A percentile compares a stretch with the other conserved stretches of the same genome.
Evolutionary conservation across 2,329 filamentous ascomycete genomes (phyloP).

Genomic region (Xylogone sp.): DNA sequence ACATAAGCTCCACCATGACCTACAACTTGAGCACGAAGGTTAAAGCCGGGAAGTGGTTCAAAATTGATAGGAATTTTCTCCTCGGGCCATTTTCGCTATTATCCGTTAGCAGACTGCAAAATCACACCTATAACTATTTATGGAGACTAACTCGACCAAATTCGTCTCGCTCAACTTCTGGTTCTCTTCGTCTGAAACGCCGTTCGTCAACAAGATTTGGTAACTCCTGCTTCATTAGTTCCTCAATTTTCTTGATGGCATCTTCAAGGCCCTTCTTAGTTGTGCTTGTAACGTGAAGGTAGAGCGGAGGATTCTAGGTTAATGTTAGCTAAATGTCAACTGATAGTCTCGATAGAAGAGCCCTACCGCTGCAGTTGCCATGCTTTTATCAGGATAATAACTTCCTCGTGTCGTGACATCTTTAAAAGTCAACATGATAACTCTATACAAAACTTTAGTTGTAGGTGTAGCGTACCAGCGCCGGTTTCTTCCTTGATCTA

Average conservation of each 20-base stretch:
- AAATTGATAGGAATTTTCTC: constrained; percentile 89
- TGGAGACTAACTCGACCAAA: constrained; percentile 72
- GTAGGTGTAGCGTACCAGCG: constrained; percentile 83
- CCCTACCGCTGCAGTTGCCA: constrained; percentile 89
- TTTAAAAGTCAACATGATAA: constrained; percentile 62
- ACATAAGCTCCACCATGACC: constrained; percentile 93
- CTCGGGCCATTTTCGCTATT: constrained; percentile 95
- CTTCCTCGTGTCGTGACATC: constrained; percentile 98
- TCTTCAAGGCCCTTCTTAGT: constrained; percentile 87
- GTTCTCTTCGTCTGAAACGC: constrained; percentile 79
- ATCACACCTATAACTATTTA: background rate
- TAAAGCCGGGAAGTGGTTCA: constrained; percentile 91
- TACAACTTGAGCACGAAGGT: constrained; percentile 92
- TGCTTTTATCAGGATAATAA: constrained; percentile 95
- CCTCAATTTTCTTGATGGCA: constrained; percentile 84
- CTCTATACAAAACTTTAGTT: constrained; percentile 28
- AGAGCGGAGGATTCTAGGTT: constrained; percentile 82
- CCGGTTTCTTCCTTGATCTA: constrained; percentile 99
- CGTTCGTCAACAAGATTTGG: constrained; percentile 94
- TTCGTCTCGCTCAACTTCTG: constrained; percentile 84
- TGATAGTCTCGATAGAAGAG: background rate
- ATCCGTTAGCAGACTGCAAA: constrained; percentile 11
- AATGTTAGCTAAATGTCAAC: constrained; percentile 9
- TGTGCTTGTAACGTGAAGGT: constrained; percentile 92
- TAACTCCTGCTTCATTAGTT: constrained; percentile 93